Percentiles rank a stretch among this genome's conserved stretches.
These are phyloP conservation scores for Alternaria postmessia DNA, from an alignment of 2,329 filamentous ascomycete species.

Conservation along the genomic window DNA sequence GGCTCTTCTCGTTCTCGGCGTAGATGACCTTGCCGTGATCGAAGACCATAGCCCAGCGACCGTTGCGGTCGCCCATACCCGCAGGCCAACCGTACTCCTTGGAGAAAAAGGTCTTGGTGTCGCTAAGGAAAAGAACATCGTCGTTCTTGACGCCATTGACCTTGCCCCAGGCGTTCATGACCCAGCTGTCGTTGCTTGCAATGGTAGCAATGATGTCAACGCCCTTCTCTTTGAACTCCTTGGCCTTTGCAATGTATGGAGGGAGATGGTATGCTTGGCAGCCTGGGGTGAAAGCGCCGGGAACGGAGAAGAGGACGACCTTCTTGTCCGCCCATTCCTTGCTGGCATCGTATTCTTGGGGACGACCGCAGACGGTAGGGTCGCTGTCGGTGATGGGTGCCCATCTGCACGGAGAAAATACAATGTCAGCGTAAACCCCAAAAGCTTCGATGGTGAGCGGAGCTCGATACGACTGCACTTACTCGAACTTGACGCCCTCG, in stretches of 20 bases:
- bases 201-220: constrained; percentile 84
- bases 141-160: constrained; percentile 80
- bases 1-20: constrained; percentile 73
- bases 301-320: constrained; percentile 73
- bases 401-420: constrained; percentile 62
- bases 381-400: constrained; percentile 77
- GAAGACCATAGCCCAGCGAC: constrained; percentile 80
- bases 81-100: constrained; percentile 79
- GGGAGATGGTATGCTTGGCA: constrained; percentile 84
- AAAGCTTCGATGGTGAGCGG: neutral
- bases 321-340: constrained; percentile 77
- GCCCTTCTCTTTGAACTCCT: constrained; percentile 77
- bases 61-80: constrained; percentile 73
- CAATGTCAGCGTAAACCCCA: constrained; percentile 1
- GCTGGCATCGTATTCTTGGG: constrained; percentile 79
- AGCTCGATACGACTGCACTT: constrained; percentile 43
- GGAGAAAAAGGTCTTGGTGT: constrained; percentile 76
- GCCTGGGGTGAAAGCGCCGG: constrained; percentile 84
- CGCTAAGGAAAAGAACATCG: constrained; percentile 79
- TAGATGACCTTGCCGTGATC: constrained; percentile 82
- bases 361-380: constrained; percentile 79
- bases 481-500: constrained; percentile 78
- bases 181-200: constrained; percentile 83
- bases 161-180: constrained; percentile 92
- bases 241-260: constrained; percentile 79